Conservation (phyloP, 352 stramenopile species). For the Phytophthora sojae region DNA sequence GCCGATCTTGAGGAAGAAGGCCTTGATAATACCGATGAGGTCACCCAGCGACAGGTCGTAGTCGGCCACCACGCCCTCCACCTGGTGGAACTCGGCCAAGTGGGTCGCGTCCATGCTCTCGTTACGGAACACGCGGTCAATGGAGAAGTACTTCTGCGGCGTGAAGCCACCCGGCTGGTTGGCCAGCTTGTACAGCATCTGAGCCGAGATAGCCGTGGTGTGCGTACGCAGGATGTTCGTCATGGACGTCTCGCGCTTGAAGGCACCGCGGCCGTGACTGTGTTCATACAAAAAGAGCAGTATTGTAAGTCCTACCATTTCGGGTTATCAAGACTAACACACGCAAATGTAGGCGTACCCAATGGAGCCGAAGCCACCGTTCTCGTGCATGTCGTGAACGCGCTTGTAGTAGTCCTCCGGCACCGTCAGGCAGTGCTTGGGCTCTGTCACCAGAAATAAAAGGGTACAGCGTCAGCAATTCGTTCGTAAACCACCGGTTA, state of each 20-base stretch:
- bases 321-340: neutral
- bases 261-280: conserved; percentile 84
- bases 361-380: conserved; percentile 96
- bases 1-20: conserved; percentile 99
- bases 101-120: conserved; percentile 99
- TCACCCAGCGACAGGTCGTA: conserved; percentile 98
- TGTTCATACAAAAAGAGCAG: neutral
- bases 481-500: neutral
- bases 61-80: conserved; percentile 99
- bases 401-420: conserved; percentile 99
- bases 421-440: conserved; percentile 82
- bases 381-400: conserved; percentile 98
- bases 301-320: neutral
- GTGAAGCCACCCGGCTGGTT: conserved; percentile 96
- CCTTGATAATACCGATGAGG: conserved; percentile 99
- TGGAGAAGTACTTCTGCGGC: conserved; percentile 99
- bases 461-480: neutral
- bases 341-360: conserved; percentile 72
- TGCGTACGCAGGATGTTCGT: conserved; percentile 99
- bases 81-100: conserved; percentile 99
- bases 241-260: conserved; percentile 96
- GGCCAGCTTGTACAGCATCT: conserved; percentile 99
- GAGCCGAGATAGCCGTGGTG: conserved; percentile 98
- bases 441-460: conserved; percentile 47
- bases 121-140: conserved; percentile 99